Base-by-base conservation (phyloP, 805 yeast species). In the Candida pini region DNA sequence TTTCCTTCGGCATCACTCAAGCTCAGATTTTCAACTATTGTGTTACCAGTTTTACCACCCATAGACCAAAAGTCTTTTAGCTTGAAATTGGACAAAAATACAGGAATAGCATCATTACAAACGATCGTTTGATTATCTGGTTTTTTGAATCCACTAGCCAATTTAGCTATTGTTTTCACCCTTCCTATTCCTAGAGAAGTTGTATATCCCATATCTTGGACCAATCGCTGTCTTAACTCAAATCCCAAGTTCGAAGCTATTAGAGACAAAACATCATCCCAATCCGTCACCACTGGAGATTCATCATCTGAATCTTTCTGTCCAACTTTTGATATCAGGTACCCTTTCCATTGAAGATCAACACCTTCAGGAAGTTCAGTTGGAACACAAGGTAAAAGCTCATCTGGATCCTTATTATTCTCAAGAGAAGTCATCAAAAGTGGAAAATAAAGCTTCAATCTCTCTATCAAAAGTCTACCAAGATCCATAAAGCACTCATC, bases 401-500 rank as follows among this genome's bases (percentile, higher is more conserved):
- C 62, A 4, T 53, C 47, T 0, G 27, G 35, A 13, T 25, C 29
- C n/a, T n/a, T n/a, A n/a, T n/a, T n/a, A n/a, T n/a, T n/a, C 5
- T 29, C 23, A 25, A 37, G 27, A 1, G 18, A 28, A 3, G 47
- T 45, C 3, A 51, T 20, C 13, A 79, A 40, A 6, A 61, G 50
- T 0, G 94, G 90, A 33, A 73, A 71, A 2, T 58, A 25, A 9
- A 59, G 60, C 3, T 67, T 30, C 9, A 78, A 56, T 33, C 53
- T 60, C 2, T 54, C 39, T 46, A 73, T 69, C 0, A 86, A 73
- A 17, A 73, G 45, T 25, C 82, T 63, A 0, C 97, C 96, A 26
- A 92, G 56, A 59, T 92, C 97, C 45, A 92, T 44, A 53, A 82
- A 92, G 31, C 88, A 79, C 60, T 92, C 98, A 60, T 92, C 98